Base-by-base conservation (phyloP, 257 asterid species). In the Ilex aquifolium region DNA sequence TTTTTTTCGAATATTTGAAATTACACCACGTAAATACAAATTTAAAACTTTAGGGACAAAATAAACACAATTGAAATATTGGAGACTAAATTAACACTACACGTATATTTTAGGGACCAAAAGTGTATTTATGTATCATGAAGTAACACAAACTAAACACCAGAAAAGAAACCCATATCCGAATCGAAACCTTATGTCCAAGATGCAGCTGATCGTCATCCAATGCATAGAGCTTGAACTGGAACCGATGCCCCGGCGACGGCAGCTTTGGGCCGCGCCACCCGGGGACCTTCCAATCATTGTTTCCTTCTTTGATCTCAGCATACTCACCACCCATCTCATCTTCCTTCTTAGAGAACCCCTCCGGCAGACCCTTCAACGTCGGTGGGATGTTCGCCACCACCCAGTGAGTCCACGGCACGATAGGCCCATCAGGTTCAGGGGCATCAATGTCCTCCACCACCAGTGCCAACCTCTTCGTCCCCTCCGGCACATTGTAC, bases 401-500 rank as follows among this genome's bases (percentile, higher is more conserved):
- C 77, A 86, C 98, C 98, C 98, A 91, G 1, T 76, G 70, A 14
- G 82, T 72, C 61, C 74, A 91, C 13, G 95, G 92, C 49, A 77
- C 77, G 39, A 60, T 9, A 4, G 97, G 95, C 11, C 79, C 77
- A 0, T 65, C 69, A 3, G 92, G 95, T 6, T 90, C 95, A 10
- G 91, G 88, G 2, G 90, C 92, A 51, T 91, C 98, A 32, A 86
- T 71, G 72, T 88, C 95, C n/a, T 80, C 82, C 13, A 77, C 98
- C 9, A 85, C 60, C 21, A 91, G 70, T 12, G 92, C 91, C 49
- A 91, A 52, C 65, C 78, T 79, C 53, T 84, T 73, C 0, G 95
- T 79, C 57, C 80, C 90, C 2, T 72, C 65, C 3, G 92, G 98
- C 62, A 88, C 16, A 68, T 86, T 91, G 86, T 91, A 83, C 98